These are phyloP conservation scores for Talaromyces rugulosus DNA, from an alignment of 2,329 filamentous ascomycete species.

Conservation along the genomic window DNA sequence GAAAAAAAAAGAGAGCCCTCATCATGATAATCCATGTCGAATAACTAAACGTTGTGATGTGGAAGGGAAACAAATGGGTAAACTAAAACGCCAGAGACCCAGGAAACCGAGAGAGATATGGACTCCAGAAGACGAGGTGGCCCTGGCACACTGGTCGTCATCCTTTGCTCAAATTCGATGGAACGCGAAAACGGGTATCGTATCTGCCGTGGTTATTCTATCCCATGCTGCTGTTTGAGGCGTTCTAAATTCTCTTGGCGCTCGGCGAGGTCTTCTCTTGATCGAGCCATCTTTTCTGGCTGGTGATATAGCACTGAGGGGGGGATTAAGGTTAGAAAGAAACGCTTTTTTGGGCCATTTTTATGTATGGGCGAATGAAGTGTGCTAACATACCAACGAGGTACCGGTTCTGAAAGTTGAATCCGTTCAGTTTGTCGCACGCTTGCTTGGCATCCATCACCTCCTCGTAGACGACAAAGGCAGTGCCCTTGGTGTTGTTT, in stretches of 20 bases:
- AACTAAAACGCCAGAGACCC: slow-evolving; percentile 36
- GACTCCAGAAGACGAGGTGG: slow-evolving; percentile 23
- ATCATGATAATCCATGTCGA: slow-evolving; percentile 22
- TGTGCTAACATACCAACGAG: slow-evolving; percentile 72
- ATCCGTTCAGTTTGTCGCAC: slow-evolving; percentile 99
- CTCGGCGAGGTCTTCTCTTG: slow-evolving; percentile 89
- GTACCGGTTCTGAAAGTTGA: slow-evolving; percentile 99
- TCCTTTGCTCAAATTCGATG: slow-evolving; percentile 29
- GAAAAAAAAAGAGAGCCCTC: slow-evolving; percentile 13
- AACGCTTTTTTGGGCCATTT: background rate
- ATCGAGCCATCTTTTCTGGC: slow-evolving; percentile 74
- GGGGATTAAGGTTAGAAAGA: background rate
- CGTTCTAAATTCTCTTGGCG: slow-evolving; percentile 97
- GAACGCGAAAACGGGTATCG: slow-evolving; percentile 24
- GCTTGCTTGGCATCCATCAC: slow-evolving; percentile 98
- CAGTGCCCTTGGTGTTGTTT: slow-evolving; percentile 95
- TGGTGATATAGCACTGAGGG: slow-evolving; percentile 67
- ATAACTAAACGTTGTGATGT: slow-evolving; percentile 23
- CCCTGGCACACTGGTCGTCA: slow-evolving; percentile 24
- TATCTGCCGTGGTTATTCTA: slow-evolving; percentile 67
- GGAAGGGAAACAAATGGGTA: slow-evolving; percentile 30
- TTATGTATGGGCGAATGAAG: background rate
- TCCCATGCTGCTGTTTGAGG: slow-evolving; percentile 95
- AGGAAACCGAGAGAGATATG: slow-evolving; percentile 25
- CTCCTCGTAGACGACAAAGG: slow-evolving; percentile 99